These are phyloP conservation scores for Ophiostoma tasmaniense DNA, from an alignment of 2,329 filamentous ascomycete genomes.

Conservation along the genomic window DNA sequence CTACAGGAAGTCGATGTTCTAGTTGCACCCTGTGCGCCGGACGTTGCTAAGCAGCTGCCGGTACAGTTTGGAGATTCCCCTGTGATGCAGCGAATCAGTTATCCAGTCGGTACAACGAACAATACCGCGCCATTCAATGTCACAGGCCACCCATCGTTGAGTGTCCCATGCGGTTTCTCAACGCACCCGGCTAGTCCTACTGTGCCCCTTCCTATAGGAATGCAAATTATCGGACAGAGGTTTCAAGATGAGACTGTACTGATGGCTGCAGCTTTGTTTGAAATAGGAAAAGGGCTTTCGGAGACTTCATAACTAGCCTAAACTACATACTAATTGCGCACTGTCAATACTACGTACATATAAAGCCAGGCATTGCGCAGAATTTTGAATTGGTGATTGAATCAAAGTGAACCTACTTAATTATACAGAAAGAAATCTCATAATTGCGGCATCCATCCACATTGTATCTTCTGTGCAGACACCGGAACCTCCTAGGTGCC, in stretches of 20 bases:
- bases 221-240: constrained; percentile 27
- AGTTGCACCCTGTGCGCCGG: constrained; percentile 37
- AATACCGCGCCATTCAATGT: constrained; percentile 42
- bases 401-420: neutral
- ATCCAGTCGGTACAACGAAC: constrained; percentile 36
- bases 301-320: too few species aligned
- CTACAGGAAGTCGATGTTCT: constrained; percentile 32
- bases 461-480: constrained; percentile 8
- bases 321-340: too few species aligned
- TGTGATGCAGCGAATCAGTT: constrained; percentile 35
- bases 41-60: constrained; percentile 36
- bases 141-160: constrained; percentile 41
- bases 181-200: constrained; percentile 17
- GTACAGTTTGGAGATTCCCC: constrained; percentile 16
- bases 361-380: neutral
- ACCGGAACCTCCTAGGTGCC: constrained; percentile 19
- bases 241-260: constrained; percentile 26
- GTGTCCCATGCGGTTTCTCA: constrained; percentile 34
- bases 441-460: constrained; percentile 11
- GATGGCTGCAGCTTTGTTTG: constrained; percentile 26
- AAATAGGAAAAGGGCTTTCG: constrained; percentile 20
- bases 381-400: neutral
- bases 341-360: neutral
- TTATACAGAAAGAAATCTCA: neutral
- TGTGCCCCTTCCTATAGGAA: constrained; percentile 25